Base-by-base conservation (phyloP, 192 early-diverging fungal species). In the Phycomyces nitens region DNA sequence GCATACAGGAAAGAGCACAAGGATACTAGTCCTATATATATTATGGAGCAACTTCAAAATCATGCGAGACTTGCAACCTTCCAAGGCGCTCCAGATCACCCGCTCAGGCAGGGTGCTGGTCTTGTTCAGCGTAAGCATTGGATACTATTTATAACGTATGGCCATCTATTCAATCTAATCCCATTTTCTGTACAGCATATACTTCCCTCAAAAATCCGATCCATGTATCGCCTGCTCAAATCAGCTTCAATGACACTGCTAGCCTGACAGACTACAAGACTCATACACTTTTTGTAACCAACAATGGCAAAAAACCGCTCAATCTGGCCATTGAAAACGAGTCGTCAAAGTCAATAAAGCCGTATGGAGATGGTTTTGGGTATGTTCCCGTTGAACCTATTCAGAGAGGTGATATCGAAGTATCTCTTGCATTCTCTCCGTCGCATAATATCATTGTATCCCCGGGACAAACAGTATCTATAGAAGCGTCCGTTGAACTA, bases 231-330 rank as follows among this genome's bases (percentile, higher is more conserved):
- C 83, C 83, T 4, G 70, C 65, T 27, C 68, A 67, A 41, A 66
- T 85, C 42, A 76, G 76, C 53, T 76, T 85, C 66, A 76, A 78
- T 55, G 83, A 85, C 62, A 71, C 77, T 22, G 65, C 69, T 16
- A 58, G 56, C 18, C 4, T 8, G 0, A 53, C 68, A 54, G 10
- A 26, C 1, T 29, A 60, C 50, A 67, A 67, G 49, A 47, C 62
- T 0, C 57, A 70, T 41, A 73, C 66, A 14, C 40, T 83, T 27
- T 71, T 53, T 3, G 23, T 84, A 11, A 74, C 65, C 64, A 78
- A 84, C 66, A 49, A 42, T 10, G 79, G 74, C 64, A 68, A 65
- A 38, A 53, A 55, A 2, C 42, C 67, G 20, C 56, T 71, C 29
- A 71, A 56, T 26, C 70, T 74, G 43, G 69, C 52, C 12, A n/a